These are phyloP conservation scores for Lichtheimia ramosa DNA, from an alignment of 371 early-diverging fungal genomes.

Conservation along the genomic window DNA sequence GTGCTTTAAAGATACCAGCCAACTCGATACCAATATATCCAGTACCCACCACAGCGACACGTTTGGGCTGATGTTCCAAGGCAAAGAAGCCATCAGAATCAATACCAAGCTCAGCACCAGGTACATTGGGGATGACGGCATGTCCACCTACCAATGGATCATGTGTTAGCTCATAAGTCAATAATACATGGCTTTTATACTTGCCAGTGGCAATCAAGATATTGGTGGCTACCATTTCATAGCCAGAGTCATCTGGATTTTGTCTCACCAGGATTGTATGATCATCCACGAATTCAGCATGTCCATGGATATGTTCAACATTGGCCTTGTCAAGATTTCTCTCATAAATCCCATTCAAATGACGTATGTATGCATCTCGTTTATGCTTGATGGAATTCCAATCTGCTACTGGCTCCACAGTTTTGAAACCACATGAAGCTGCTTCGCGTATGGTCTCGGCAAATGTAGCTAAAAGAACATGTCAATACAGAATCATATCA, in stretches of 20 bases:
- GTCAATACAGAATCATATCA: too few species aligned
- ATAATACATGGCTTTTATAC: too few species aligned
- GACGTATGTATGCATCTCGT: conserved; percentile 94
- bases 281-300: conserved; percentile 78
- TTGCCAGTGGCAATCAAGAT: conserved; percentile 89
- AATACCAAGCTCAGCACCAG: conserved; percentile 88
- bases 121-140: conserved; percentile 71
- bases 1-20: conserved; percentile 89
- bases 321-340: conserved; percentile 85
- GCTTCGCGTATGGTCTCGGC: conserved; percentile 90
- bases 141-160: conserved; percentile 34
- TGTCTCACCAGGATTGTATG: conserved; percentile 75
- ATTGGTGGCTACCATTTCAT: conserved; percentile 71
- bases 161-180: too few species aligned
- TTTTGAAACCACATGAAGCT: conserved; percentile 81
- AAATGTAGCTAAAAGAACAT: conserved; percentile 64
- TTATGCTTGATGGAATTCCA: conserved; percentile 81
- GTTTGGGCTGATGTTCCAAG: conserved; percentile 87
- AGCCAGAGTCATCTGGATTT: conserved; percentile 25
- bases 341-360: conserved; percentile 96
- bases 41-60: conserved; percentile 86
- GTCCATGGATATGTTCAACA: conserved; percentile 83
- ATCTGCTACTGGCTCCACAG: conserved; percentile 55
- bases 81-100: conserved; percentile 97
- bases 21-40: conserved; percentile 97